Base-by-base conservation (phyloP, 352 stramenopile species). In the Phytophthora brassicae region DNA sequence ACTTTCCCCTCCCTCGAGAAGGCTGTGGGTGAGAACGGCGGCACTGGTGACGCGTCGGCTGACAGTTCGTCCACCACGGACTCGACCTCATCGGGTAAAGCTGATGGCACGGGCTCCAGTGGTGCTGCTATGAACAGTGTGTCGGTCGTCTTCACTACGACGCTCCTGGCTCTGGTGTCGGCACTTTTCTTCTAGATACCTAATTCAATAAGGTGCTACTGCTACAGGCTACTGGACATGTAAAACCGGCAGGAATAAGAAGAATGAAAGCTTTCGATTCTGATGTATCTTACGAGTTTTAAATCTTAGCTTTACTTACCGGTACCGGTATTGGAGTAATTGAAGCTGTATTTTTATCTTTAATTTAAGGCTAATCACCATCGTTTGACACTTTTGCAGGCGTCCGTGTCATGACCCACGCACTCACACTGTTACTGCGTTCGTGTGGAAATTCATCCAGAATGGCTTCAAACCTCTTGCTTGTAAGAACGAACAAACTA, bases 361-460 rank as follows among this genome's bases (percentile, higher is more conserved):
- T n/a, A n/a, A n/a, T n/a, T n/a, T 31, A 8, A n/a, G 38, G 16
- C 17, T 44, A 36, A 2, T 43, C 28, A 22, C 58, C 26, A 6
- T 62, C 39, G 0, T 36, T 54, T 7, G 24, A 0, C 8, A 56
- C 22, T 43, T 47, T 57, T 8, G 64, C 59, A 13, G 50, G 55
- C 12, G 35, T 54, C 24, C 68, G 64, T 3, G 68, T 84, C 75
- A 84, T 84, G 58, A 87, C 78, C 83, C 83, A 92, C n/a, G 78
- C 77, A 13, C 66, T 65, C 11, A 88, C 66, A 49, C 81, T 88
- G 35, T 77, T 68, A 49, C 60, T 69, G 19, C 81, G 81, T 55
- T 89, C 84, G 6, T 72, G 45, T 7, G 83, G 81, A 59, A 92
- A 92, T 51, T 86, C 77, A 35, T 83, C 71, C 33, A 92, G 60